Percentiles rank a stretch among this genome's conserved stretches.
phyloP scores from a whole-genome alignment of 1,284 basidiomycete species.

The Ustilago curta region DNA sequence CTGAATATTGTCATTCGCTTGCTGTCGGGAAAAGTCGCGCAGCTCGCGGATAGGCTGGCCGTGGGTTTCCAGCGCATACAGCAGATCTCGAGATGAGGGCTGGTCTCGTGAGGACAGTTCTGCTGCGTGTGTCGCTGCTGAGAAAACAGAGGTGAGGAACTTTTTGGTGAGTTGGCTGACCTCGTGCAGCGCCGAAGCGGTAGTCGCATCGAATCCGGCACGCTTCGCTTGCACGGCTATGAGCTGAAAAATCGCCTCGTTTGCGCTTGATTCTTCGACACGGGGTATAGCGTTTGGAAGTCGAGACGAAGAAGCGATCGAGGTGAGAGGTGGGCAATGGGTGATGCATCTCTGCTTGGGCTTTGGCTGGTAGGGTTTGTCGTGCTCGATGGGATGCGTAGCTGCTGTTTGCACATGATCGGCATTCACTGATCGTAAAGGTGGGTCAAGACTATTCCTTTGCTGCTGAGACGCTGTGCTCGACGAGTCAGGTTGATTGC shows the following conservation, averaged over 20 bases:
- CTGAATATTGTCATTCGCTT: conserved; percentile 9
- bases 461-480: conserved; percentile 8
- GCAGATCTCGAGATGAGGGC: conserved; percentile 46
- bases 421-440: background rate
- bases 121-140: conserved; percentile 42
- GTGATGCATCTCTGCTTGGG: conserved; percentile 38
- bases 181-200: conserved; percentile 40
- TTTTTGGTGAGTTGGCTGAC: conserved; percentile 41
- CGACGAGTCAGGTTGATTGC: background rate
- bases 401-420: background rate
- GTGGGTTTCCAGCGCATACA: conserved; percentile 52
- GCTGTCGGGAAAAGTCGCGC: conserved; percentile 32
- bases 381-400: background rate
- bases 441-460: background rate
- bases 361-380: conserved; percentile 34
- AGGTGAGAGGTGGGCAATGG: conserved; percentile 16
- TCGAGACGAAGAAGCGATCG: conserved; percentile 29
- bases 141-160: conserved; percentile 43
- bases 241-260: conserved; percentile 29
- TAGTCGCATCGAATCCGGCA: conserved; percentile 43
- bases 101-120: conserved; percentile 32
- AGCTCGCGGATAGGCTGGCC: conserved; percentile 47
- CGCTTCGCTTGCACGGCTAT: conserved; percentile 40
- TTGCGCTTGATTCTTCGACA: conserved; percentile 30
- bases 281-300: conserved; percentile 22